phyloP scores from a whole-genome alignment of 2,329 filamentous ascomycete species.

The Aaosphaeria arxii region DNA sequence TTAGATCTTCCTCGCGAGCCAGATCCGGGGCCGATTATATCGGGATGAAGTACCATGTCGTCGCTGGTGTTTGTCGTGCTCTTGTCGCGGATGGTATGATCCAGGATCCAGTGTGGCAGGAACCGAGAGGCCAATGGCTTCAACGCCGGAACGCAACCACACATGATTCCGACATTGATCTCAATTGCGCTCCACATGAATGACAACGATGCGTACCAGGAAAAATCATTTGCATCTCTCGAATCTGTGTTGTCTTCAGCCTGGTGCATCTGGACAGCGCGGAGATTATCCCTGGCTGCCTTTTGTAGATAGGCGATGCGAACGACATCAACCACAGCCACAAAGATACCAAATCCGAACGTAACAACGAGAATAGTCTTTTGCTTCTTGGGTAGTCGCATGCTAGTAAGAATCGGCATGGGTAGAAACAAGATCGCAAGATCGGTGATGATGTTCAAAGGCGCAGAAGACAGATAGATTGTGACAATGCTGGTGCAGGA shows the following conservation, averaged over 20 bases:
- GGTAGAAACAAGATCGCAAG: conserved; percentile 83
- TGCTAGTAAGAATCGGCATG: conserved; percentile 81
- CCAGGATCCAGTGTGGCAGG: conserved; percentile 55
- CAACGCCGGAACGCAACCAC: conserved; percentile 86
- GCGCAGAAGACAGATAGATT: conserved; percentile 70
- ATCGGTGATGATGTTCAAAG: conserved; percentile 89
- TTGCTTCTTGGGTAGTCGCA: conserved; percentile 80
- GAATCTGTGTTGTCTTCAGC: conserved; percentile 23
- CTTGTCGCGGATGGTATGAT: conserved; percentile 35
- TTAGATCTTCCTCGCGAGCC: background rate
- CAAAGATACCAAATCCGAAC: conserved; percentile 83
- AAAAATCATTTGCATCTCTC: conserved; percentile 50
- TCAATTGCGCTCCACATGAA: conserved; percentile 95
- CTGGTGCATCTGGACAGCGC: conserved; percentile 33
- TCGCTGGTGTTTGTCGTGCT: conserved; percentile 26
- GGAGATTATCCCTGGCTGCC: conserved; percentile 53
- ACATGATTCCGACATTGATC: conserved; percentile 86
- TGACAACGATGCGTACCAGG: conserved; percentile 74
- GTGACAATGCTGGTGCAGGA: conserved; percentile 61
- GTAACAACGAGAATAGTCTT: conserved; percentile 85
- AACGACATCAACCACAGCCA: conserved; percentile 82
- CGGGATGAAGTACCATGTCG: conserved; percentile 21
- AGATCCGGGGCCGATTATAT: conserved; percentile 8
- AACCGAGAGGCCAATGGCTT: conserved; percentile 76
- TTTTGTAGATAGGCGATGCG: conserved; percentile 86